Base-by-base conservation (phyloP, 2,329 filamentous ascomycete species). In the Triangularia setosa region DNA sequence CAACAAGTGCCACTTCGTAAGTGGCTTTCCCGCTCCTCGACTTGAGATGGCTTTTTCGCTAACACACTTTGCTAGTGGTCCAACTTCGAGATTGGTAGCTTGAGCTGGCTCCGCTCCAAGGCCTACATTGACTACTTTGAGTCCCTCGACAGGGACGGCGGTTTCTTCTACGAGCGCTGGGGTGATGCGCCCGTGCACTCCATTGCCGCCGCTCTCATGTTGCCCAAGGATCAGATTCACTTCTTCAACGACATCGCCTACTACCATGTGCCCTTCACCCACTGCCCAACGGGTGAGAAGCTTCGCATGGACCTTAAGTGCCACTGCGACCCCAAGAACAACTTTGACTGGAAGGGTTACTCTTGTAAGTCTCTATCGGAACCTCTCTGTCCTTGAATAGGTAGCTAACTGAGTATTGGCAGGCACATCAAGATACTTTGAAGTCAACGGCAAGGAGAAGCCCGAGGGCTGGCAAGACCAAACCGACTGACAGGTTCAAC, bases 231-330 rank as follows among this genome's bases (percentile, higher is more conserved):
- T 58, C 89, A 99, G 76, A 88, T 99, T 67, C 95, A 99, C 78
- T 99, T 99, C 82, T 99, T 98, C 83, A 92, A 99, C 78, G 94
- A 99, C 74, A 99, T 99, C 73, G 94, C 92, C 65, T 99, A 99
- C 79, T 97, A 93, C 79, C 95, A 99, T 76, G 91, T 97, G 24
- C 95, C 95, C 23, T 99, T 99, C 77, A 98, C 93, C 4, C 95
- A 99, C 79, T 99, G 95, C 78, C 95, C 95, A 2, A 97, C 93
- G 0, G 91, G 90, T 62, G 92, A 98, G 79, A 85, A 97, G 79
- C 87, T 85, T 61, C 87, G 93, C 69, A 78, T 93, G 62, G 90
- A 97, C 70, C 87, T 94, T 70, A 93, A 91, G 76, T 99, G 95
- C 78, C 90, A 93, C 78, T 99, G 95, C 80, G 93, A 99, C 74